Base-by-base conservation (phyloP, 495 filamentous ascomycete species). In the Chaetomium cochliodes region DNA sequence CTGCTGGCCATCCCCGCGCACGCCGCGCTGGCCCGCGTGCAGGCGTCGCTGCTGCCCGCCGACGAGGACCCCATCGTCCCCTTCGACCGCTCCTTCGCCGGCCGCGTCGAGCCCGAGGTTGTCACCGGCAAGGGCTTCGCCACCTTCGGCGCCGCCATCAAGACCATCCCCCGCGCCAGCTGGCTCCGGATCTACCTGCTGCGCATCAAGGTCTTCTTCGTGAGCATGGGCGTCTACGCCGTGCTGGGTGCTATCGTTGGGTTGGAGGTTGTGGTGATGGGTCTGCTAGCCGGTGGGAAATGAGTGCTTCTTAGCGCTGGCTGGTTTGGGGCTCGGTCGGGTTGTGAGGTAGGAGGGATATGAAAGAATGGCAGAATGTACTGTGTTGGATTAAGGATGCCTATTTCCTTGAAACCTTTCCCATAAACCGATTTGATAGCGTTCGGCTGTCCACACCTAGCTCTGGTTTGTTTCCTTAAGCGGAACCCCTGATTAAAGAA, bases 71-170 rank as follows among this genome's bases (percentile, higher is more conserved):
- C 78, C 42, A 76, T 84, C 58, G 72, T 84, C 5, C 78, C 81
- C 52, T 84, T 84, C 61, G 82, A 84, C 71, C 78, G 80, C 26
- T 76, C 79, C 18, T 83, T 83, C 67, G 68, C 68, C 58, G 79
- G 80, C 59, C 79, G 72, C 66, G 76, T 83, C 12, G 77, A 77
- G 70, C 78, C 87, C 23, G 84, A 82, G 23, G 82, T 89, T 51
- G 77, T 91, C 8, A 88, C 86, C 63, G 91, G 90, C 59, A 84
- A 82, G 72, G 88, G 89, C 69, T 83, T 80, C 65, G 80, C 90
- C 60, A 84, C 84, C 51, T 81, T 93, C 72, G 72, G 82, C 33
- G 88, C 92, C 67, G 91, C 90, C 0, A 88, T 90, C 86, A 81
- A 76, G 54, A 88, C 83, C 28, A 89, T 96, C 70, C 82, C 86